phyloP scores from a whole-genome alignment of 176 grass and related monocot species.

The Chloris gayana region DNA sequence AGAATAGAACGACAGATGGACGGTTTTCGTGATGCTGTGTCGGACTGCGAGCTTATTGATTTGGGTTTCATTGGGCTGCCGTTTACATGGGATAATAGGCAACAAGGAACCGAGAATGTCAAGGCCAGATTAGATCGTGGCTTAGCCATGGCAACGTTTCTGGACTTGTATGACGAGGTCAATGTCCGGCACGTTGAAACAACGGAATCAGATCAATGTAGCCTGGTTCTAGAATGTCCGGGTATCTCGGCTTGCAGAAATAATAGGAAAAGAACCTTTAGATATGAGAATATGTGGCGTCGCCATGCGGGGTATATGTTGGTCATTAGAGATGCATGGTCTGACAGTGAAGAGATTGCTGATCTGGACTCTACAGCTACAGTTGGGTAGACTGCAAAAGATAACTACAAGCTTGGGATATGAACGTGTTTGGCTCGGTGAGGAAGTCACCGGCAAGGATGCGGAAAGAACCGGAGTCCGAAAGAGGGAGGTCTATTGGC shows the following conservation, averaged over 20 bases:
- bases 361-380: too few relatives aligned
- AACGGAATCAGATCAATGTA: not conserved
- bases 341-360: too few relatives aligned
- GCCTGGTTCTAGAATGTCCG: too few relatives aligned
- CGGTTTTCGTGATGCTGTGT: not conserved
- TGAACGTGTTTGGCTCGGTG: not conserved
- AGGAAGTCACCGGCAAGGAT: accelerated
- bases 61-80: not conserved
- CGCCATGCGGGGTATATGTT: not conserved
- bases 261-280: too few relatives aligned
- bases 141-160: accelerated
- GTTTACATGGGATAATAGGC: not conserved
- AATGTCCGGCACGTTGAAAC: not conserved
- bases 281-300: not conserved
- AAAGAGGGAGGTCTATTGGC: not conserved
- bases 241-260: too few relatives aligned
- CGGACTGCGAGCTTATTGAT: not conserved
- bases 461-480: accelerated
- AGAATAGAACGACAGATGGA: not conserved
- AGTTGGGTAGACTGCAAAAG: too few relatives aligned
- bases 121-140: not conserved
- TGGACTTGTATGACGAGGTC: not conserved
- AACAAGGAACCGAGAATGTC: not conserved
- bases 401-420: too few relatives aligned
- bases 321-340: not conserved